These are phyloP conservation scores for Rubia tinctorum DNA, from an alignment of 305 asterid species.

Conservation along the genomic window DNA sequence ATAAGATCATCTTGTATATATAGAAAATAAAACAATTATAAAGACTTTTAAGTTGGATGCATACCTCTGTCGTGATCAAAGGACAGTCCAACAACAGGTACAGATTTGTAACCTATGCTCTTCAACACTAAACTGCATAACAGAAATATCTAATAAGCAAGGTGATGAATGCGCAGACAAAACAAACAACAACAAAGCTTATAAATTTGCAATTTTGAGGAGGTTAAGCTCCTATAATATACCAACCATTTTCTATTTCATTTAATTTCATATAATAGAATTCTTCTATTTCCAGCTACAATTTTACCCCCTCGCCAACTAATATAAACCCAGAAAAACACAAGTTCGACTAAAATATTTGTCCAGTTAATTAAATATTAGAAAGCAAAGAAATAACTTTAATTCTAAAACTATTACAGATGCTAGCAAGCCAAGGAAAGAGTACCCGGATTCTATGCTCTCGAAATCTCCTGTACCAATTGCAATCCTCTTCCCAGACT, in stretches of 20 bases:
- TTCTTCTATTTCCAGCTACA: not conserved
- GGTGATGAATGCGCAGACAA: not conserved
- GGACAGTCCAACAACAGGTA: constrained; percentile 67
- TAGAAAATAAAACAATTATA: not conserved
- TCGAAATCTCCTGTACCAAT: constrained; percentile 73
- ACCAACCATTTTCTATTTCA: not conserved
- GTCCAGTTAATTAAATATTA: not conserved
- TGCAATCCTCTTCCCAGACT: constrained; percentile 56
- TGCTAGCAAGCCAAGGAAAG: not conserved
- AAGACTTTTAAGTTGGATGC: too few species aligned
- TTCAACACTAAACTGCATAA: constrained; percentile 65
- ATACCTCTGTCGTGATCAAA: constrained; percentile 69
- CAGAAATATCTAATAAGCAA: not conserved
- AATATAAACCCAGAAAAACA: not conserved
- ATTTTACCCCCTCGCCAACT: not conserved
- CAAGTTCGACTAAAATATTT: not conserved
- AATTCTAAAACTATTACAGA: not conserved
- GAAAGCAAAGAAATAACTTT: not conserved
- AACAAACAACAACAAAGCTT: not conserved
- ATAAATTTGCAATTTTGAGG: not conserved
- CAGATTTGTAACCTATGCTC: constrained; percentile 92
- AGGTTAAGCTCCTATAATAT: not conserved
- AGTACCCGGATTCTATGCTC: constrained; percentile 63
- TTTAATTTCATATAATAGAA: not conserved
- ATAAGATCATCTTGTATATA: not conserved